A percentile compares a stretch with the other conserved stretches of the same genome.
phyloP scores from a whole-genome alignment of 2,329 filamentous ascomycete species.

The Ophiostoma australiae region DNA sequence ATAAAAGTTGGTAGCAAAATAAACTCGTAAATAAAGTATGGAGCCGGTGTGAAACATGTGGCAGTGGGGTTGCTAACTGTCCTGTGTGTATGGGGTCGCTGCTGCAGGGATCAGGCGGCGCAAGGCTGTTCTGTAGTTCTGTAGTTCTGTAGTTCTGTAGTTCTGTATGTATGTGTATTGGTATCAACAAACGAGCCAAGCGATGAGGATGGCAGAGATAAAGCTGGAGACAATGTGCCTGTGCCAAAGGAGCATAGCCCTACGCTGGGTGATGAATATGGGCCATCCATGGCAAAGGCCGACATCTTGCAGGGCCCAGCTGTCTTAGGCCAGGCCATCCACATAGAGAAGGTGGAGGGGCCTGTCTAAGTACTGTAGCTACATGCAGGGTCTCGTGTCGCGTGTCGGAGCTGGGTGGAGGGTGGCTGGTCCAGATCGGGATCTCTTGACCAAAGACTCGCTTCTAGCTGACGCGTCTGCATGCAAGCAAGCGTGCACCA shows the following conservation, averaged over 20 bases:
- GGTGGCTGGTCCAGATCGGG: neutral
- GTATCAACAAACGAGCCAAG: neutral
- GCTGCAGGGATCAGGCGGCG: slow-evolving; percentile 11
- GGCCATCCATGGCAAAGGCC: neutral
- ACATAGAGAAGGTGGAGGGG: neutral
- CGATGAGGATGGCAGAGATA: neutral
- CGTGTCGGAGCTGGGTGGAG: neutral
- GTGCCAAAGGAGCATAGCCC: neutral
- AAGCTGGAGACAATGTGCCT: neutral
- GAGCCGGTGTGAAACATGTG: slow-evolving; percentile 20
- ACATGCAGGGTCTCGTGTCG: neutral
- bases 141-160: too few relatives aligned
- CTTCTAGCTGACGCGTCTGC: neutral
- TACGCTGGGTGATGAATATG: neutral
- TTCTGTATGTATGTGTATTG: too few relatives aligned
- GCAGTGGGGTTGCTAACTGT: slow-evolving; percentile 15
- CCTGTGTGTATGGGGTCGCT: neutral
- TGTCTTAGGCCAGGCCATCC: neutral
- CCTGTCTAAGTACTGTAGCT: neutral
- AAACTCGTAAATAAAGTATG: neutral
- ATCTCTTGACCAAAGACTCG: neutral
- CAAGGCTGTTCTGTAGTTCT: slow-evolving; percentile 14
- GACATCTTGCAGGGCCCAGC: neutral
- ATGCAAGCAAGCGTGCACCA: neutral
- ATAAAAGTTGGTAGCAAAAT: neutral